Percentiles rank a stretch among this genome's conserved stretches.
Evolutionary conservation across 176 grass and related monocot genomes (phyloP).

Genomic region (Chrysopogon serrulatus): DNA sequence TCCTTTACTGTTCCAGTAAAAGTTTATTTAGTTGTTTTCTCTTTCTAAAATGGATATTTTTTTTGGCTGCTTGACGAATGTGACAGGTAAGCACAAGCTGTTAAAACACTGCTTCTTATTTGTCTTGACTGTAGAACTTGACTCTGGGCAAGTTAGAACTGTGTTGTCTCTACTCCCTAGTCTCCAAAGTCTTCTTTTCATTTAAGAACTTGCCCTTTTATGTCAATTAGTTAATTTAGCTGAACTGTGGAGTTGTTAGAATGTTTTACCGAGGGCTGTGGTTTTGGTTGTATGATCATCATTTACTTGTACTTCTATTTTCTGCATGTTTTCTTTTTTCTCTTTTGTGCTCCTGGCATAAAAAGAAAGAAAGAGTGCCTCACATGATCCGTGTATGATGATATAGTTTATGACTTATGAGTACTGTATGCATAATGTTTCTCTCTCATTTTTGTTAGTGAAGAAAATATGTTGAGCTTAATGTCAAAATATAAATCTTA

Average conservation of each 20-base stretch:
- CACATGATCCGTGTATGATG: background rate
- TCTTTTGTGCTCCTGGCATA: background rate
- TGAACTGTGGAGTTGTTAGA: background rate
- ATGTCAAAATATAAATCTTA: background rate
- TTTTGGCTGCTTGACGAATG: background rate
- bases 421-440: background rate
- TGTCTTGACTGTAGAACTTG: conserved; percentile 12
- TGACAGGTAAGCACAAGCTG: background rate
- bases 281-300: background rate
- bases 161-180: background rate
- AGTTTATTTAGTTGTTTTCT: conserved; percentile 4
- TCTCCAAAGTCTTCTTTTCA: background rate
- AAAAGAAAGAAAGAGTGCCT: background rate
- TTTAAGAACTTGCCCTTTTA: background rate
- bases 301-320: conserved; percentile 9
- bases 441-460: background rate
- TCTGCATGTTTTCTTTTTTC: background rate
- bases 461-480: background rate
- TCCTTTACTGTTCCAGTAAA: background rate
- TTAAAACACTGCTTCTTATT: conserved; percentile 20
- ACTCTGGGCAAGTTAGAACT: background rate
- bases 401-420: background rate
- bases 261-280: background rate
- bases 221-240: background rate
- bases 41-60: background rate